Evolutionary conservation across 208 protist species (phyloP), one percentile per base, ranked within the genome.

Genomic region (Kentomonas sorsogonicus): DNA sequence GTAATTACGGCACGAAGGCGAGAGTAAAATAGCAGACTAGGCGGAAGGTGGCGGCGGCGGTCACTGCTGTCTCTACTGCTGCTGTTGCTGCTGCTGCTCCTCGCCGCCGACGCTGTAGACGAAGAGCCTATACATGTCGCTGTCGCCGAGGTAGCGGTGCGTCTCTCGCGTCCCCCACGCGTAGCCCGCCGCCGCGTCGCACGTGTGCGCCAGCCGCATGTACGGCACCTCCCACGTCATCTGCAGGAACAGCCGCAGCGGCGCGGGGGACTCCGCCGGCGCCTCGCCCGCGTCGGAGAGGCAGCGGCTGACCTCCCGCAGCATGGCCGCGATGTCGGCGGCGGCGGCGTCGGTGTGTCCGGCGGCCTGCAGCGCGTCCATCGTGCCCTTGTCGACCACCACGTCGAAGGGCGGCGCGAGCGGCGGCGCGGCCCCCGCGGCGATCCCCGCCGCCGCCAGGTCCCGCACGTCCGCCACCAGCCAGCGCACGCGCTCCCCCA

Each of bases 161-260:
- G 44, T 56, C 40, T 64, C 79, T 25, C 76, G 76, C 27, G 56
- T 52, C 0, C 78, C 83, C 84, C 87, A 94, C 11, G 63, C 72
- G 47, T 78, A 94, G 22, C 20, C 36, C 25, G 13, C 13, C 20
- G 9, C 20, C 5, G 6, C 23, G 44, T 29, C 25, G 25, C 13
- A 5, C 31, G 67, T 51, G 43, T 79, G 51, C 22, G 41, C 18
- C 25, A 91, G 69, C 1, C 87, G 80, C 34, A 80, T 73, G 71
- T 85, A 82, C 7, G 87, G 87, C 5, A 79, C 53, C 51, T 90
- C 81, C 84, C 87, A 94, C 36, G 87, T 91, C 27, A 94, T 77
- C 41, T 94, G 87, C 33, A 94, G 41, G 56, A 91, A 94, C 20
- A 59, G 44, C 2, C 76, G 70, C 36, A 79, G 77, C 0, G 56